Base-by-base conservation (phyloP, 1,139 yeast genomes). In the Taiozyma sp. region DNA sequence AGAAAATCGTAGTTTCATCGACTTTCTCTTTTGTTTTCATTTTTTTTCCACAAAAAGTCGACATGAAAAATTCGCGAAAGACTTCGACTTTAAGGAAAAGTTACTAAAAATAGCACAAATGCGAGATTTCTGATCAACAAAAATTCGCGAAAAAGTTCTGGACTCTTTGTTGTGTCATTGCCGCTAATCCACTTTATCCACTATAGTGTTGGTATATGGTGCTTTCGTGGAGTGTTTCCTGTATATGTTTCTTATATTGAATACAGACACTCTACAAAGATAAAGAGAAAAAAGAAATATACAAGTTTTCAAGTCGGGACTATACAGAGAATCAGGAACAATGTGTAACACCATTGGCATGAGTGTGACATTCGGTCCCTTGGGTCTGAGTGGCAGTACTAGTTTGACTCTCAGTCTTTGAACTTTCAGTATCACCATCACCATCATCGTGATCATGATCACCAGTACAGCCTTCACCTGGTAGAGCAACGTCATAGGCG, bases 331-430 rank as follows among this genome's bases (percentile, higher is more conserved):
- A 22, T 40, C 30, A 55, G 40, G 51, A 19, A 45, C 60, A 57
- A 47, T 57, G 60, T 14, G 54, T 50, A 0, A 46, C 59, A 34
- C 60, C 59, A 30, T 56, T 28, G 10, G 54, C 47, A 42, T 57
- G 60, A 13, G 60, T 57, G 30, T 57, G 60, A 44, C 60, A 57
- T 45, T 57, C 60, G 19, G 56, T 45, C 30, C 56, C 56, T 24
- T 49, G 52, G 16, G 53, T 43, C 14, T 50, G 44, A 7, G 56
- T 47, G n/a, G 49, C 12, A 1, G 55, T 49, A 16, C 32, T 32
- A n/a, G 41, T 43, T 19, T 48, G 13, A 42, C 29, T 23, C 28
- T 45, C 24, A 13, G 48, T 9, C 7, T 47, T 19, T 16, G 48
- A n/a, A 16, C 45, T 30, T 12, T 38, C 41, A 10, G 24, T 44